Evolutionary conservation across 257 asterid genomes (phyloP), one percentile per base, ranked within the genome.

Genomic region (Nicotiana obtusifolia): DNA sequence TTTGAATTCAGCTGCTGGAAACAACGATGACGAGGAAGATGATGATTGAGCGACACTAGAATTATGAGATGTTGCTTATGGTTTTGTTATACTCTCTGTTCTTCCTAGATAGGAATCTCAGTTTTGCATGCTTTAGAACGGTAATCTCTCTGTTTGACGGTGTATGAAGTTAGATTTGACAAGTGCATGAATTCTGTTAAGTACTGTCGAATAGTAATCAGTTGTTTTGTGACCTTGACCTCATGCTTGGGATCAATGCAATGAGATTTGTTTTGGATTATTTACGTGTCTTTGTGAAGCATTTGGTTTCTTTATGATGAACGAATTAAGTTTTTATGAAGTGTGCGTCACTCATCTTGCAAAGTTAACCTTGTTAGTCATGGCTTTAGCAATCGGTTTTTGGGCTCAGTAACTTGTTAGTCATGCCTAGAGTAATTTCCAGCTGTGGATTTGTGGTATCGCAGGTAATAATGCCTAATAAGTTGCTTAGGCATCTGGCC

Each of bases 1-100:
- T 81, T 80, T 92, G 78, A 94, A 91, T 49, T 60, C 92, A 10
- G 98, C 95, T 76, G 90, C 90, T 22, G 90, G 90, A 65, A 76
- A 86, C n/a, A 88, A 85, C 0, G 92, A 86, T 0, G 91, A 90
- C 0, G 89, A 88, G 0, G 89, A 90, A 3, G 95, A 90, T 5
- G 94, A 89, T 0, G 91, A 91, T 86, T 89, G 83, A 90, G 83
- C 66, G 19, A 31, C 81, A 35, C 47, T 53, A 22, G 62, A 11
- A 56, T 56, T 41, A 8, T 57, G 26, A 47, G 19, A 49, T 65
- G 76, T 30, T 79, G 78, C 26, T 87, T 88, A 81, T 83, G 81
- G 76, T 49, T 82, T 66, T 73, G 17, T 19, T 11, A 69, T 69
- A 69, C 11, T 69, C n/a, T 41, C 30, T 8, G 44, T 41, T 41